Evolutionary conservation across 768 basidiomycete genomes (phyloP).

Genomic region (Russula compacta): DNA sequence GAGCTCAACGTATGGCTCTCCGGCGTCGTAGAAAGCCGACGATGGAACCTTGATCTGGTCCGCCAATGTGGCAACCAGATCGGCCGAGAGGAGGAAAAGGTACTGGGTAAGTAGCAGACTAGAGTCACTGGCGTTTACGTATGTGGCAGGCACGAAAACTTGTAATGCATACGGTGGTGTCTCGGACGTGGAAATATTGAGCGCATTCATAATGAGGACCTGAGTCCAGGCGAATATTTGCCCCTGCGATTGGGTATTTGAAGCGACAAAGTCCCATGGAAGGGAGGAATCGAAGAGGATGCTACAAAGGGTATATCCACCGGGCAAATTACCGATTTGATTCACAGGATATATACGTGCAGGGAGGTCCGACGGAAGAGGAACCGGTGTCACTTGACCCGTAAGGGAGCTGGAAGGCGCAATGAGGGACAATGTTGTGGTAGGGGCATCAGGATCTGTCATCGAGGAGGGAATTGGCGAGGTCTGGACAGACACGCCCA

Average conservation of each 20-base stretch:
- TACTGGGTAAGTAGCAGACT: slow-evolving; percentile 55
- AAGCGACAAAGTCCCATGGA: slow-evolving; percentile 63
- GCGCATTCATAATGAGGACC: slow-evolving; percentile 35
- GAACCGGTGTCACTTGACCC: slow-evolving; percentile 24
- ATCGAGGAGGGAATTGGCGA: slow-evolving; percentile 19
- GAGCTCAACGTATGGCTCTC: slow-evolving; percentile 39
- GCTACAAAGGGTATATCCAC: slow-evolving; percentile 44
- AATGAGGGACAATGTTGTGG: slow-evolving; percentile 25
- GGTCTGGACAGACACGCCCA: slow-evolving; percentile 23
- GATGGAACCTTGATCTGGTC: slow-evolving; percentile 50
- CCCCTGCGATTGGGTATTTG: slow-evolving; percentile 44
- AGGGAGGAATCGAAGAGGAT: slow-evolving; percentile 52
- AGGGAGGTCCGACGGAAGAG: slow-evolving; percentile 56
- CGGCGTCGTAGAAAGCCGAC: slow-evolving; percentile 58
- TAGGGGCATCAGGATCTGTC: slow-evolving; percentile 33
- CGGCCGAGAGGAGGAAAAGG: slow-evolving; percentile 56
- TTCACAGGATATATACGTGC: slow-evolving; percentile 43
- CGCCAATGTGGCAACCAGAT: slow-evolving; percentile 50
- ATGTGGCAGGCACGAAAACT: slow-evolving; percentile 57
- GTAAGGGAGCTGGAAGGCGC: slow-evolving; percentile 17
- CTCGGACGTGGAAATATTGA: slow-evolving; percentile 30
- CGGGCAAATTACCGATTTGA: slow-evolving; percentile 23
- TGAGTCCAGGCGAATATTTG: slow-evolving; percentile 78
- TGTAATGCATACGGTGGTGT: slow-evolving; percentile 51
- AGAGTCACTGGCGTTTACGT: slow-evolving; percentile 39